Base-by-base conservation (phyloP, 192 early-diverging fungal genomes). In the Podila verticillata region DNA sequence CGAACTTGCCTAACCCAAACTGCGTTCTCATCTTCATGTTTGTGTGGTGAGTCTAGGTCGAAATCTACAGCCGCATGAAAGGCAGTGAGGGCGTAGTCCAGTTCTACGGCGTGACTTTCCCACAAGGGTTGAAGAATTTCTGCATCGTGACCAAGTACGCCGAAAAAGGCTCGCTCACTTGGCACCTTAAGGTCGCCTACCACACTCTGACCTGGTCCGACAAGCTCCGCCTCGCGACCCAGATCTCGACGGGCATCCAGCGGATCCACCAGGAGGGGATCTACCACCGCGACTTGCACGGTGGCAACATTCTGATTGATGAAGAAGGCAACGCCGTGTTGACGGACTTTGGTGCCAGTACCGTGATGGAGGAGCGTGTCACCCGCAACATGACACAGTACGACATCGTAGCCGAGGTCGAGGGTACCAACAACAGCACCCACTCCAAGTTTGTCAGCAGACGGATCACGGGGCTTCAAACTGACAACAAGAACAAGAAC, bases 71-170 rank as follows among this genome's bases (percentile, higher is more conserved):
- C 10, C 69, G 77, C 34, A 72, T 80, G 70, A 80, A 80, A 32
- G 70, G 65, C 5, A 68, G 70, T 17, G 36, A 68, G 12, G 44
- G 70, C 44, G 77, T 80, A 1, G 70, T 80, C n/a, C 28, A 48
- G 51, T 72, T 80, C 28, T 72, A 68, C 28, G 70, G 77, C 22
- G 77, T 80, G n/a, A 72, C 77, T 0, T 80, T 64, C 56, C 77
- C 66, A 8, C 65, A 61, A 13, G 65, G 61, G 7, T 32, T 80
- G n/a, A 61, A 74, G 62, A 74, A 70, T 36, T 29, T 71, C 39
- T 84, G 66, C 34, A 66, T 81, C 28, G 83, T 84, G n/a, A 81
- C 78, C 44, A 73, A 75, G 66, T 81, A 81, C 47, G 77, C 77
- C 30, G 64, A 74, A n/a, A 74, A 68, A 3, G 83, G 83, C 12